Evolutionary conservation across 306 rosid genomes (phyloP).

Genomic region (Dryas octopetala): DNA sequence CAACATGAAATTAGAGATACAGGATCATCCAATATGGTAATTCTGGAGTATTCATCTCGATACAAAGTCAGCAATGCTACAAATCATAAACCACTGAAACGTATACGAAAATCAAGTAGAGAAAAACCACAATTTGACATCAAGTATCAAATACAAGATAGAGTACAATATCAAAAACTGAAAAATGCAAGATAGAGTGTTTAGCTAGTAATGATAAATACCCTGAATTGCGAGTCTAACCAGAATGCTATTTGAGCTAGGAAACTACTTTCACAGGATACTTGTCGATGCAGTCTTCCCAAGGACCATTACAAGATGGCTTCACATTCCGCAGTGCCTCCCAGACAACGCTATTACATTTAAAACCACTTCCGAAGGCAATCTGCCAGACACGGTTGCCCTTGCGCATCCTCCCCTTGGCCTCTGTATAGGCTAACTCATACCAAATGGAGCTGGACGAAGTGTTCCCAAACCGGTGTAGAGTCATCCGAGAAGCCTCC

Average conservation of each 20-base stretch:
- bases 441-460: constrained; percentile 87
- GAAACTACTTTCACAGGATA: constrained; percentile 60
- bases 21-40: constrained; percentile 4
- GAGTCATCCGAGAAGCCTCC: constrained; percentile 85
- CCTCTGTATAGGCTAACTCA: constrained; percentile 69
- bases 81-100: constrained; percentile 9
- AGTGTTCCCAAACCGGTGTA: constrained; percentile 78
- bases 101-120: constrained; percentile 8
- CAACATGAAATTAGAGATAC: not conserved
- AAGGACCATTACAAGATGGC: constrained; percentile 64
- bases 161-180: constrained; percentile 26
- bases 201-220: constrained; percentile 16
- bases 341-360: constrained; percentile 82
- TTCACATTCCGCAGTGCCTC: constrained; percentile 61
- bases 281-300: constrained; percentile 69
- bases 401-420: constrained; percentile 64
- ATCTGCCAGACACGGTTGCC: constrained; percentile 82
- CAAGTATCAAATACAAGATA: constrained; percentile 22
- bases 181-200: not conserved
- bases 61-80: constrained; percentile 24
- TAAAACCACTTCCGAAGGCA: constrained; percentile 86
- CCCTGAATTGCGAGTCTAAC: constrained; percentile 37
- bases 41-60: constrained; percentile 8
- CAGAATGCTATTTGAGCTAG: constrained; percentile 28
- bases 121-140: constrained; percentile 23